Evolutionary conservation across 768 basidiomycete genomes (phyloP).

Genomic region (Hypholoma fasciculare): DNA sequence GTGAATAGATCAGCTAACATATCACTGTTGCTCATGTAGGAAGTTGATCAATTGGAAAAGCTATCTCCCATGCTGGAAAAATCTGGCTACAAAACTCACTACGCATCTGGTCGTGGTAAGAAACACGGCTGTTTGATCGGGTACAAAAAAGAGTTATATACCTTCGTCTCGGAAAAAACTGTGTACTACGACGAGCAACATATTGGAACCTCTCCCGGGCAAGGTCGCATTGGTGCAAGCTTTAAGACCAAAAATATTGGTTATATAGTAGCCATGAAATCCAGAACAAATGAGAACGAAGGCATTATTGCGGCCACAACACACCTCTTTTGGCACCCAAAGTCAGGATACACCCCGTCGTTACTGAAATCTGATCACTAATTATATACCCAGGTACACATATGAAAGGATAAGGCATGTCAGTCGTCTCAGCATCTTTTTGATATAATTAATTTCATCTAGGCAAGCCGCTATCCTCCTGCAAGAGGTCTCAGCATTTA

Average conservation of each 20-base stretch:
- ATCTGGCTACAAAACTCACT: constrained; percentile 64
- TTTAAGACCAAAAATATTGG: constrained; percentile 83
- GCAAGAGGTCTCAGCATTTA: constrained; percentile 61
- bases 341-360: constrained; percentile 40
- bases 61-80: constrained; percentile 65
- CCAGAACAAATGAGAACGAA: constrained; percentile 32
- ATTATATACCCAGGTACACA: constrained; percentile 48
- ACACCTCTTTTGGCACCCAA: constrained; percentile 95
- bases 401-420: constrained; percentile 81
- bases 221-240: constrained; percentile 50
- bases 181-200: constrained; percentile 72
- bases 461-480: constrained; percentile 81
- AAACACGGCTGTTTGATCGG: constrained; percentile 86
- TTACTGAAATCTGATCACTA: constrained; percentile 6
- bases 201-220: constrained; percentile 38
- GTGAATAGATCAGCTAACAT: not conserved
- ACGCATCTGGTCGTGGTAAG: constrained; percentile 72
- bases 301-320: constrained; percentile 85
- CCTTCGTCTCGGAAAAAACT: constrained; percentile 41
- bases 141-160: constrained; percentile 56
- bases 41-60: constrained; percentile 82
- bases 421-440: not conserved
- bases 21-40: constrained; percentile 43
- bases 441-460: not conserved
- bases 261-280: constrained; percentile 65